These are phyloP conservation scores for Mucor mucedo DNA, from an alignment of 371 early-diverging fungal genomes.

Conservation along the genomic window DNA sequence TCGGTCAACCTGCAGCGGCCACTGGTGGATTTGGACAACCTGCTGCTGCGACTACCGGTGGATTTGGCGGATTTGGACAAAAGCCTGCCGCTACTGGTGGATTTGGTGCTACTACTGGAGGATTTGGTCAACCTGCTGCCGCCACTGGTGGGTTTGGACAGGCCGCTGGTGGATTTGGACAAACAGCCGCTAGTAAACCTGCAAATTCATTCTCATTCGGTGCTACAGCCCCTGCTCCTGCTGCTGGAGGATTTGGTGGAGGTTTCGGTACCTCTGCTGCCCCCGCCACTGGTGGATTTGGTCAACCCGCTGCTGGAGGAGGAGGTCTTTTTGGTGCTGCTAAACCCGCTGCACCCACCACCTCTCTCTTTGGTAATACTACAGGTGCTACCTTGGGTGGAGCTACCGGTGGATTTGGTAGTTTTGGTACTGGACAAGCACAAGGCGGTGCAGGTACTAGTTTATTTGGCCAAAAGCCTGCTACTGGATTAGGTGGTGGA, in stretches of 20 bases:
- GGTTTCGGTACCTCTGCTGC: conserved; percentile 23
- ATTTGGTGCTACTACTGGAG: conserved; percentile 30
- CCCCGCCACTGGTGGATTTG: conserved; percentile 23
- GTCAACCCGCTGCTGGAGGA: conserved; percentile 30
- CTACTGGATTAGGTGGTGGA: conserved; percentile 38
- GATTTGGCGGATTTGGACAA: conserved; percentile 36
- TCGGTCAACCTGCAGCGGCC: conserved; percentile 41
- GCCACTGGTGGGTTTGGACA: conserved; percentile 41
- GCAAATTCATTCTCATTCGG: conserved; percentile 56
- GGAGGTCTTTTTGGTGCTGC: conserved; percentile 64
- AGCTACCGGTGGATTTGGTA: conserved; percentile 51
- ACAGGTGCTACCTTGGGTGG: conserved; percentile 35
- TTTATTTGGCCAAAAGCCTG: conserved; percentile 48
- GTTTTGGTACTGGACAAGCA: conserved; percentile 33
- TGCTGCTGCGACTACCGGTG: conserved; percentile 21
- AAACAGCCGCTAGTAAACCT: conserved; percentile 48
- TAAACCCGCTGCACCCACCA: conserved; percentile 53
- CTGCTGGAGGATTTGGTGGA: not conserved
- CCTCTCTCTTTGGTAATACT: conserved; percentile 55
- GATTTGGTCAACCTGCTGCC: conserved; percentile 47
- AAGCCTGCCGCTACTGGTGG: conserved; percentile 44
- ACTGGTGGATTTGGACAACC: conserved; percentile 44
- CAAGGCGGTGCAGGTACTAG: conserved; percentile 42
- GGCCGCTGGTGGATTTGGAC: conserved; percentile 39
- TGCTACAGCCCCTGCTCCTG: not conserved